Percentiles rank a stretch among this genome's conserved stretches.
phyloP scores from a whole-genome alignment of 805 yeast species.

The Komagataella phaffii region DNA sequence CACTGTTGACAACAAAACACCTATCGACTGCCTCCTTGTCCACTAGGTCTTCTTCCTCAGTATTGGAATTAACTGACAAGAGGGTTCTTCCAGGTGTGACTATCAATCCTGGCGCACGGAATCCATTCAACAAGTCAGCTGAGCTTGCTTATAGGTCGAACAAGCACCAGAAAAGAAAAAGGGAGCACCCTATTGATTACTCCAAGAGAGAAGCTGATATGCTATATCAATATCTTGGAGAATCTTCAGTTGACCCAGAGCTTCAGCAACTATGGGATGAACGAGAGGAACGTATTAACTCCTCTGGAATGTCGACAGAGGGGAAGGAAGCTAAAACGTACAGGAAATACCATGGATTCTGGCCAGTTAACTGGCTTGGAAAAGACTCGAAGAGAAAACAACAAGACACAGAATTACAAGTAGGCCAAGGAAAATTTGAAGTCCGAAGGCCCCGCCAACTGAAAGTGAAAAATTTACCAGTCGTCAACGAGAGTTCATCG shows the following conservation, averaged over 20 bases:
- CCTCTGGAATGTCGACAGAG: slow-evolving; percentile 3
- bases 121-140: slow-evolving; percentile 2
- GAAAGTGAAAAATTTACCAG: background rate
- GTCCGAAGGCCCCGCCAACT: background rate
- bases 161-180: background rate
- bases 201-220: slow-evolving; percentile 49
- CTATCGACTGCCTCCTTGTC: background rate
- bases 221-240: slow-evolving; percentile 28
- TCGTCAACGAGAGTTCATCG: background rate
- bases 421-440: background rate
- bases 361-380: background rate
- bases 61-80: slow-evolving; percentile 12
- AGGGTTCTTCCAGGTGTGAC: slow-evolving; percentile 12
- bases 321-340: background rate
- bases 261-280: slow-evolving; percentile 37
- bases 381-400: background rate
- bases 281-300: slow-evolving; percentile 19
- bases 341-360: background rate
- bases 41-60: background rate
- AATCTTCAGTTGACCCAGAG: slow-evolving; percentile 32
- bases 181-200: slow-evolving; percentile 23
- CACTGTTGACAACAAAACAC: background rate
- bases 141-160: background rate
- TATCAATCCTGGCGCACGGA: background rate
- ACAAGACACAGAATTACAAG: background rate